These are phyloP conservation scores for Magnaporthiopsis poae DNA, from an alignment of 2,329 filamentous ascomycete species.

Conservation along the genomic window DNA sequence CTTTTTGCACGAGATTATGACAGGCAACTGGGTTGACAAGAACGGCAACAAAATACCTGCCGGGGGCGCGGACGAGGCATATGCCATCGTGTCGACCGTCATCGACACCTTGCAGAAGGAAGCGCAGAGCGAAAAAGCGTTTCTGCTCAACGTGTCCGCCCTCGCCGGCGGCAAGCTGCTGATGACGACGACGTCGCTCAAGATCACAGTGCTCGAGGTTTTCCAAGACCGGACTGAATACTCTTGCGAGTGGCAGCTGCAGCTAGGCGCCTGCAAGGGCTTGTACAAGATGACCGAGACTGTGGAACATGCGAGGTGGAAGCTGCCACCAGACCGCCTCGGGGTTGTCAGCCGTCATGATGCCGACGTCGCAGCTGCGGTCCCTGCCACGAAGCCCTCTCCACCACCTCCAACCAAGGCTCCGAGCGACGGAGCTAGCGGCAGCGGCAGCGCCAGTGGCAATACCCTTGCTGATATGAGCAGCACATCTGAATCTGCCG, in stretches of 20 bases:
- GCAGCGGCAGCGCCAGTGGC: constrained; percentile 14
- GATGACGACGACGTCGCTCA: constrained; percentile 31
- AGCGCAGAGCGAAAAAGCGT: constrained; percentile 37
- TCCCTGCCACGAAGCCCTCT: constrained; percentile 2
- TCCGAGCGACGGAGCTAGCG: constrained; percentile 8
- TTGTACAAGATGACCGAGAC: constrained; percentile 42
- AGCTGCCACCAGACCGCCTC: constrained; percentile 13
- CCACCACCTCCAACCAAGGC: constrained; percentile 4
- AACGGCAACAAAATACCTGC: constrained; percentile 31
- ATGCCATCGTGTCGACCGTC: constrained; percentile 43
- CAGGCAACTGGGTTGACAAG: constrained; percentile 42
- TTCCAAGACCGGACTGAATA: constrained; percentile 35
- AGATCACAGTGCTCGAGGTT: constrained; percentile 35
- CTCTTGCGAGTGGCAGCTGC: constrained; percentile 44
- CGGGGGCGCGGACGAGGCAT: constrained; percentile 42
- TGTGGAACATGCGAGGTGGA: constrained; percentile 35
- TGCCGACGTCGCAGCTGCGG: constrained; percentile 11
- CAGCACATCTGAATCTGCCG: neutral
- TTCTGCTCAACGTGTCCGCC: constrained; percentile 50
- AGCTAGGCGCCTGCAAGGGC: constrained; percentile 42
- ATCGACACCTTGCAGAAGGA: constrained; percentile 34
- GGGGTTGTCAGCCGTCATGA: constrained; percentile 11
- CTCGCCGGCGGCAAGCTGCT: constrained; percentile 45
- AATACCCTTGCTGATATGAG: neutral
- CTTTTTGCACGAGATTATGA: constrained; percentile 40